Conservation (phyloP, 31 red algal genomes). For the Endocladia muricata region DNA sequence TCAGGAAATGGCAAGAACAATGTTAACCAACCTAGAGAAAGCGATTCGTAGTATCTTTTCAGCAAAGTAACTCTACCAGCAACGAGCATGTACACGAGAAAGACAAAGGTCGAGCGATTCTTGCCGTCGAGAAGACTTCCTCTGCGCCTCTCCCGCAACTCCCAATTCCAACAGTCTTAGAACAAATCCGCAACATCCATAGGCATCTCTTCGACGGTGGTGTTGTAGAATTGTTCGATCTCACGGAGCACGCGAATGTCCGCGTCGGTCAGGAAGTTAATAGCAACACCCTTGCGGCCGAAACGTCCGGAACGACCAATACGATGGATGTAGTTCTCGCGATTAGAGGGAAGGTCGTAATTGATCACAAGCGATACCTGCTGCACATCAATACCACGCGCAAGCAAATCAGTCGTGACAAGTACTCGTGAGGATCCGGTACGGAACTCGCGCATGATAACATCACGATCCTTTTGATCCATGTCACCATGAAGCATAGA, state of each 20-base stretch:
- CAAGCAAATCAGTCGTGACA: constrained; percentile 97
- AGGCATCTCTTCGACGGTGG: constrained; percentile 97
- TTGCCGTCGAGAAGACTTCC: too few species aligned
- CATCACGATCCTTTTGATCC: constrained; percentile 95
- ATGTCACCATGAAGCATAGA: constrained; percentile 97
- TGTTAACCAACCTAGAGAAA: too few species aligned
- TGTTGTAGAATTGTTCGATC: constrained; percentile 95
- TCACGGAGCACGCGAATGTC: constrained; percentile 85
- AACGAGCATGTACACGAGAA: too few species aligned
- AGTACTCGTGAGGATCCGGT: constrained; percentile 96
- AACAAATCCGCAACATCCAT: constrained; percentile 93
- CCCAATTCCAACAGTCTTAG: constrained; percentile 62
- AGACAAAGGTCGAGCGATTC: too few species aligned
- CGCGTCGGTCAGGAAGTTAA: constrained; percentile 94
- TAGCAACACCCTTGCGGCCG: constrained; percentile 99
- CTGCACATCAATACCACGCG: constrained; percentile 99
- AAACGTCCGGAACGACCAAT: constrained; percentile 99
- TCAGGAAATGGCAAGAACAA: too few species aligned
- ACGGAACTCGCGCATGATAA: constrained; percentile 98
- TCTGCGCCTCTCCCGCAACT: too few species aligned
- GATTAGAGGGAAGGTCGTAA: constrained; percentile 98
- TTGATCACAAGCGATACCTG: constrained; percentile 99
- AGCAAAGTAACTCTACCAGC: too few species aligned
- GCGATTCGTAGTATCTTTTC: too few species aligned
- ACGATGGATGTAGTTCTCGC: constrained; percentile 99